phyloP scores from a whole-genome alignment of 129 eudicot species.

The Escallonia herrerae region DNA sequence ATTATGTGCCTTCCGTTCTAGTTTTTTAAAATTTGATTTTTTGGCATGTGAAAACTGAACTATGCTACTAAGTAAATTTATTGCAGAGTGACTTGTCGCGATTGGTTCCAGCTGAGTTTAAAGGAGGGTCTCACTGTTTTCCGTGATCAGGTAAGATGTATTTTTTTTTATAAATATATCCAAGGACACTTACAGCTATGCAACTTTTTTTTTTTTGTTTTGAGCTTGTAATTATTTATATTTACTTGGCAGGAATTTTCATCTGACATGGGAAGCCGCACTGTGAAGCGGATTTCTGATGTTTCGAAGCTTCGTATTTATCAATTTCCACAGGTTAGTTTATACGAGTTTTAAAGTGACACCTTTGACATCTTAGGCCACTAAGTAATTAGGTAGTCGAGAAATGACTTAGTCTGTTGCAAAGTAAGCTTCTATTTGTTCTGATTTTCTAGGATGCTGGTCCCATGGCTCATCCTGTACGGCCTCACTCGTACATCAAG shows the following conservation, averaged over 20 bases:
- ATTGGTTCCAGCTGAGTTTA: slow-evolving; percentile 96
- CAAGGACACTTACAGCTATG: not conserved
- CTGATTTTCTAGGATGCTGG: slow-evolving; percentile 74
- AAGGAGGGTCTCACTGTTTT: slow-evolving; percentile 99
- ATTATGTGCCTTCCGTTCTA: not conserved
- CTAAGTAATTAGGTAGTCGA: no score
- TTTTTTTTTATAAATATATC: not conserved
- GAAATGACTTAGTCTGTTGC: not conserved
- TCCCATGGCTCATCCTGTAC: slow-evolving; percentile 99
- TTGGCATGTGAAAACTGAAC: not conserved
- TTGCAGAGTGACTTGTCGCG: slow-evolving; percentile 91
- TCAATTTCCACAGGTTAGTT: slow-evolving; percentile 74
- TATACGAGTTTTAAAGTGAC: not conserved
- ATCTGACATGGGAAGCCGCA: slow-evolving; percentile 93
- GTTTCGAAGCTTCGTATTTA: slow-evolving; percentile 76
- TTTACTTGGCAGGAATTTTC: slow-evolving; percentile 72
- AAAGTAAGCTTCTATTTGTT: slow-evolving; percentile 1
- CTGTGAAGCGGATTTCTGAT: slow-evolving; percentile 90
- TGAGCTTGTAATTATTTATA: not conserved
- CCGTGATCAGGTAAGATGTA: slow-evolving; percentile 76
- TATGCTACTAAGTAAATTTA: not conserved
- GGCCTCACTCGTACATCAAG: slow-evolving; percentile 96
- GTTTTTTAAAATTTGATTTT: not conserved
- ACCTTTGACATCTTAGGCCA: not conserved
- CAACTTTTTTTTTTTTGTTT: not conserved